Percentiles rank a stretch among this genome's conserved stretches.
Conservation (phyloP, 345 rosid genomes). For the Populus ilicifolia region DNA sequence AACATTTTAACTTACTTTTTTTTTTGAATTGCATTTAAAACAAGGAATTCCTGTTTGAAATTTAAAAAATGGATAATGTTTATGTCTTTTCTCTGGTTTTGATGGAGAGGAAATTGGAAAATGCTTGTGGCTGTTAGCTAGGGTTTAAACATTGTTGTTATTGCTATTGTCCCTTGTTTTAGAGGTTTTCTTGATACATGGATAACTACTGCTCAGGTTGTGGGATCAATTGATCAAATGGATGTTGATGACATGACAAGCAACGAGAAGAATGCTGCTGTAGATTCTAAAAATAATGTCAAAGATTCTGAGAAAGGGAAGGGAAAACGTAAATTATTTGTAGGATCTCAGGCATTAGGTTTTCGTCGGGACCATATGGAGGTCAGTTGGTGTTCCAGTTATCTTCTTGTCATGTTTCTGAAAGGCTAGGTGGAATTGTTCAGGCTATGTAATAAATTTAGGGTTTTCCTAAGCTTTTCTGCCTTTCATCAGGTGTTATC, state of each 20-base stretch:
- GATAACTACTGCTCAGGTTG: constrained; percentile 46
- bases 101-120: not conserved
- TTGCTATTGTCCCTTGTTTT: not conserved
- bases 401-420: not conserved
- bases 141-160: not conserved
- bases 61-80: not conserved
- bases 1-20: not conserved
- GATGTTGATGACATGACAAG: constrained; percentile 60
- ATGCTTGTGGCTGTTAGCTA: not conserved
- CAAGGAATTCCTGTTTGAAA: not conserved
- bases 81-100: too few relatives aligned
- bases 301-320: constrained; percentile 56
- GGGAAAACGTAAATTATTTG: constrained; percentile 72
- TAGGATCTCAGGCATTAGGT: constrained; percentile 85
- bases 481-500: constrained; percentile 57
- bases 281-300: constrained; percentile 51
- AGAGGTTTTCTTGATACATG: not conserved
- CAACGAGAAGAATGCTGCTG: constrained; percentile 38
- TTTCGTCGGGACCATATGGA: constrained; percentile 93
- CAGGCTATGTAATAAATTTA: not conserved
- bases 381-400: constrained; percentile 40
- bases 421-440: not conserved
- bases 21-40: not conserved
- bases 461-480: constrained; percentile 6
- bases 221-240: constrained; percentile 90